Base-by-base conservation (phyloP, 2,329 filamentous ascomycete species). In the Seiridium unicorne region DNA sequence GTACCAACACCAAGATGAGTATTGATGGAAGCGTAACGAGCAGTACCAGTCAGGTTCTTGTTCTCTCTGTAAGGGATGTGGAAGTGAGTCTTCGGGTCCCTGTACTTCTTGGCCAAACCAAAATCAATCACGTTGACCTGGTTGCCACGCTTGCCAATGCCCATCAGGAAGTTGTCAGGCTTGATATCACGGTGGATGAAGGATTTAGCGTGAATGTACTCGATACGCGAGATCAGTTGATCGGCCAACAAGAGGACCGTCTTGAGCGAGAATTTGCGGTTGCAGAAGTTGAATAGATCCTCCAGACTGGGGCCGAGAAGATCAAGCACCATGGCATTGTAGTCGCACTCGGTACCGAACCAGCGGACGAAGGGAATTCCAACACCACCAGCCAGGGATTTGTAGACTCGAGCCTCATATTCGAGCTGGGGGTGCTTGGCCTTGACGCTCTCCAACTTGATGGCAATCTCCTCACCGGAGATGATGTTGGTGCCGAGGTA, bases 131-230 rank as follows among this genome's bases (percentile, higher is more conserved):
- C 94, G 70, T 98, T 98, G 84, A 99, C 94, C 83, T 98, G 94
- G 82, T 98, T 99, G 66, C 95, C 95, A 73, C 94, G 92, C 86
- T 98, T 98, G 74, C 95, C 95, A 71, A 98, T 98, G 64, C 94
- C 94, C 94, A 98, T 97, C 55, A 98, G 84, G 82, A 98, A 99
- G 86, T 99, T 98, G 84, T 99, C 95, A 40, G 95, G 95, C 85
- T 99, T 99, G 84, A 99, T 99, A 78, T 99, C 95, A 79, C 95
- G 93, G 81, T 99, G 95, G 76, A 98, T 98, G 79, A 99, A 98
- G 7, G 93, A 97, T 81, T 98, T 98, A 82, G 95, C 95, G 77
- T 99, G 95, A 71, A 99, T 99, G 82, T 98, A 98, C 81, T 99
- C 95, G 78, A 99, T 97, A 71, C 95, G 93, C 66, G 94, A 98